Conservation (phyloP, 2,329 filamentous ascomycete species). For the Daldinia sp. region DNA sequence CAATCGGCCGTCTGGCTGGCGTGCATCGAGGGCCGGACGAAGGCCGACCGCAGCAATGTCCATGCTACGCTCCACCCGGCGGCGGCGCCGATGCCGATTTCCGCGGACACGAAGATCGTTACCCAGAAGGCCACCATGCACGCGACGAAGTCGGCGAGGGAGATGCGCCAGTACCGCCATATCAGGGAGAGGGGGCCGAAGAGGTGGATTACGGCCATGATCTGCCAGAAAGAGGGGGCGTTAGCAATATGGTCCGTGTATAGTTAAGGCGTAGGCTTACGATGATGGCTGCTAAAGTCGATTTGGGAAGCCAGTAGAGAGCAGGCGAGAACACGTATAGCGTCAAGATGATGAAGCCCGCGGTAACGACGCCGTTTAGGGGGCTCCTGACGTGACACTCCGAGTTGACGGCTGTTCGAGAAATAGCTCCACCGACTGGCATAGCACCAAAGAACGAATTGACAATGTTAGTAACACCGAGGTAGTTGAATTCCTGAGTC, state of each 20-base stretch:
- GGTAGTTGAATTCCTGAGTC: constrained; percentile 71
- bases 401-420: constrained; percentile 72
- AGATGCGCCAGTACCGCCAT: constrained; percentile 71
- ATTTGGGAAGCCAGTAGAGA: constrained; percentile 73
- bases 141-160: constrained; percentile 69
- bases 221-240: constrained; percentile 45
- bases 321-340: constrained; percentile 68
- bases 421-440: constrained; percentile 72
- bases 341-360: constrained; percentile 67
- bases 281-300: constrained; percentile 71
- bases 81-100: constrained; percentile 65
- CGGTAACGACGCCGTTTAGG: constrained; percentile 66
- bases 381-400: constrained; percentile 69
- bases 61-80: constrained; percentile 72
- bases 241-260: background rate
- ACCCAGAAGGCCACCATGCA: constrained; percentile 71
- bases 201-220: constrained; percentile 69
- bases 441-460: constrained; percentile 72
- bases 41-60: constrained; percentile 65
- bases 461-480: constrained; percentile 68
- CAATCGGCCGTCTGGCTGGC: constrained; percentile 38
- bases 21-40: constrained; percentile 49
- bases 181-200: constrained; percentile 66
- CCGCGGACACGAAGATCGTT: constrained; percentile 67
- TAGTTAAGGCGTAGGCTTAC: constrained; percentile 42